A percentile compares a stretch with the other conserved stretches of the same genome.
Evolutionary conservation across 495 filamentous ascomycete genomes (phyloP).

Genomic region (Penicillium maclennaniae): DNA sequence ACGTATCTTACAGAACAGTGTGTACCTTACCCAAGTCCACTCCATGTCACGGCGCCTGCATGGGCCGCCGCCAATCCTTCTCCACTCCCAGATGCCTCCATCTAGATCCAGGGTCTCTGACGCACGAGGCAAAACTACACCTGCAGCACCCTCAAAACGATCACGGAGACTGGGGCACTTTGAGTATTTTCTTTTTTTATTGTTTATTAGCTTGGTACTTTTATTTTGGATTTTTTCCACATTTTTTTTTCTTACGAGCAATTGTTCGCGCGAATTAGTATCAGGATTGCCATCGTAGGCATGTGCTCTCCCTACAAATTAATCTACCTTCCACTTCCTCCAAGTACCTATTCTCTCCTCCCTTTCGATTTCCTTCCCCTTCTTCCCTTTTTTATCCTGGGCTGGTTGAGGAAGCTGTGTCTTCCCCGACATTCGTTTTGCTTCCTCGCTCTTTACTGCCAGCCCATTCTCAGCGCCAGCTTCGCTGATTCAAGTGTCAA

Average conservation of each 20-base stretch:
- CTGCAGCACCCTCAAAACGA: constrained; percentile 35
- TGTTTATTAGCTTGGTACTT: constrained; percentile 5
- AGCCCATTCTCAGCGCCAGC: constrained; percentile 8
- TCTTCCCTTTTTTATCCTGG: constrained; percentile 10
- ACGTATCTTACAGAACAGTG: not conserved
- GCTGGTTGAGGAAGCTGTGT: constrained; percentile 24
- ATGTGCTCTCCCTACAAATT: constrained; percentile 16
- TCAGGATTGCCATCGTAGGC: constrained; percentile 10
- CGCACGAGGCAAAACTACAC: constrained; percentile 36
- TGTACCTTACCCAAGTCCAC: constrained; percentile 3
- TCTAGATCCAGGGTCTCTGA: constrained; percentile 34
- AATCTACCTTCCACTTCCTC: constrained; percentile 9
- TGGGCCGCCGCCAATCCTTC: constrained; percentile 27
- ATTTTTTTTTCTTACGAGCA: constrained; percentile 1
- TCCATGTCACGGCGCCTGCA: constrained; percentile 21
- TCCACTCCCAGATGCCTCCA: constrained; percentile 21
- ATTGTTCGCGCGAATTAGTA: constrained; percentile 7
- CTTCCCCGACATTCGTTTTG: constrained; percentile 27
- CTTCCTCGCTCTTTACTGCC: constrained; percentile 14
- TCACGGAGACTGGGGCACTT: constrained; percentile 19
- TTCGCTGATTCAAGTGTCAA: not conserved
- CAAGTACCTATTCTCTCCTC: constrained; percentile 13
- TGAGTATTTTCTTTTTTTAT: constrained; percentile 6
- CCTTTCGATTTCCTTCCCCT: constrained; percentile 10
- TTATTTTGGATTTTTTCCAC: not conserved